Base-by-base conservation (phyloP, 352 stramenopile species). In the Globisporangium echinulatum region DNA sequence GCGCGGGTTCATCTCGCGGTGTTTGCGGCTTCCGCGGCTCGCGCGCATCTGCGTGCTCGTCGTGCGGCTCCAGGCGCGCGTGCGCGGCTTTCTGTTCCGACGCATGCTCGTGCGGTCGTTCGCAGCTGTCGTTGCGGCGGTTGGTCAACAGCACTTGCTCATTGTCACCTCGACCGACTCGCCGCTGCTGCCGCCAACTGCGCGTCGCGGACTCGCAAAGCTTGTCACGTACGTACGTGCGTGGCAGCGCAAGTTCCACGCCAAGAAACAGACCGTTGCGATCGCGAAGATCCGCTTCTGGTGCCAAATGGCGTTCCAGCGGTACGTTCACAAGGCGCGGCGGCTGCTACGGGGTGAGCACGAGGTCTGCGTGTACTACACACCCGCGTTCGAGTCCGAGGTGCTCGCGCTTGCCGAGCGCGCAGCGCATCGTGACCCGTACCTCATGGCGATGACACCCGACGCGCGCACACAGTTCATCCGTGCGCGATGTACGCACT, bases 331-430 rank as follows among this genome's bases (percentile, higher is more conserved):
- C 49, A 79, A 79, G 33, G 79, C 70, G 17, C 67, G 72, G 36
- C 76, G 83, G 51, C 63, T 92, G 38, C 61, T 88, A 0, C 63
- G 56, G 2, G 69, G 85, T 0, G 65, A 87, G 25, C 78, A 90
- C 59, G 70, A 88, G 56, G 70, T 92, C 7, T 85, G 78, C 63
- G 80, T 92, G 17, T 92, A 90, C 66, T 92, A 90, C 63, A 87
- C 75, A 19, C 56, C 74, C 0, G 54, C 62, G 17, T 77, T 88
- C 33, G 75, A 89, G 49, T 43, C 64, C 3, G 75, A 87, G 43
- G 56, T 92, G 37, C 54, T 90, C 0, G 81, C 80, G 9, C 62
- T 85, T 19, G 80, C 81, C 15, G 58, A 71, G 19, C 74, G 73
- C 53, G 74, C 75, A 5, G 71, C 74, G 11, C 74, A 72, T 49